Base-by-base conservation (phyloP, 768 basidiomycete genomes). In the Russula dissimulans region DNA sequence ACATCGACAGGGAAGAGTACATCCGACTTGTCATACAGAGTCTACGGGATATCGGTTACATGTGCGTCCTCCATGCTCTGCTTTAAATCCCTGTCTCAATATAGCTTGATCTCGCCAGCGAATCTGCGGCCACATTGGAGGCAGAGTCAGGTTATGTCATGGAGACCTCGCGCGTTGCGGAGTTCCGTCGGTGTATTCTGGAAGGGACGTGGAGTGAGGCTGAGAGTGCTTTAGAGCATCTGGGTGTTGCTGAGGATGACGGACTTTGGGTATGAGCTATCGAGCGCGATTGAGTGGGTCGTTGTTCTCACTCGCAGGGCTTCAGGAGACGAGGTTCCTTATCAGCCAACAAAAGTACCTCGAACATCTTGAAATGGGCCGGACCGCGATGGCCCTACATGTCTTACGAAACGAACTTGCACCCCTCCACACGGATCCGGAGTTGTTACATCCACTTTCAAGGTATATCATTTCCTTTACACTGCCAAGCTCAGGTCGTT, bases 271-370 rank as follows among this genome's bases (percentile, higher is more conserved):
- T 91, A 72, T 68, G 78, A 72, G 51, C 44, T 46, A 14, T 43
- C 45, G 22, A 60, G 45, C 34, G 34, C 47, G 10, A 54, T 48
- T 39, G 17, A 54, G 42, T 18, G 42, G 56, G 39, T 44, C 7
- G 48, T 11, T 43, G 15, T 61, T 50, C 59, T 54, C 34, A 55
- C 50, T 43, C 14, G 36, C 15, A 55, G 55, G 36, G 42, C n/a
- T 51, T 55, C 57, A 95, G 87, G 85, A 89, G 67, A 87, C 89
- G 22, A 84, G 78, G 62, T 97, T 95, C 72, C 76, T 95, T 62
- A 90, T 99, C 65, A 86, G 85, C 61, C 87, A 89, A 73, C 97
- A 99, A 80, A 95, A 97, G 75, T 99, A 97, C 72, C 78, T 98
- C 44, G 97, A 99, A 70, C 77, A 91, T 18, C 77, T 99, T 52